Base-by-base conservation (phyloP, 495 filamentous ascomycete species). In the Talaromyces trachyspermus region DNA sequence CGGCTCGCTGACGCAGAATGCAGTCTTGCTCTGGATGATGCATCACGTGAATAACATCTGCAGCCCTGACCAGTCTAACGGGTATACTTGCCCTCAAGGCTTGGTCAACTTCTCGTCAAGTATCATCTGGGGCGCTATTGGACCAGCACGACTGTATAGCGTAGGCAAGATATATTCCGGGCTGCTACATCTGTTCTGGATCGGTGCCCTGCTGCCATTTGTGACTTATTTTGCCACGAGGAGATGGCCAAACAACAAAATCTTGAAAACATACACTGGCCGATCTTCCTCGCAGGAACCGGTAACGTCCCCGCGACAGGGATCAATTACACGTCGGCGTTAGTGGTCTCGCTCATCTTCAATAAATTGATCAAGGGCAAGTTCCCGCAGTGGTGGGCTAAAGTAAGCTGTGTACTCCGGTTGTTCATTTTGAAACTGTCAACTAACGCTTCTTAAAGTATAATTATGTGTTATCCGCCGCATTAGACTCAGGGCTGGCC, bases 11-110 rank as follows among this genome's bases (percentile, higher is more conserved):
- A 90, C 85, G 1, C 88, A 95, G 54, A 88, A 90, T 56, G 73
- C 72, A 23, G 85, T 94, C 5, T 69, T 92, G 18, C 89, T 90
- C 61, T 95, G 89, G 89, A 91, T 91, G 86, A 87, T 95, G 49
- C 57, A 56, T 35, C 75, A 89, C 60, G 81, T 94, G 23, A 79
- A 79, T 1, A 76, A 79, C 10, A 77, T 95, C 41, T 95, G 89
- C 63, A 89, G 86, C 0, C 73, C 81, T 0, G 60, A 83, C 43
- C 86, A 86, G 29, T 72, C 89, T 54, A 89, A 92, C 59, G 85
- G 86, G 12, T 94, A 94, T 61, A 89, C 82, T 20, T 95, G 88
- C 53, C 89, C 89, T 11, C 83, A 91, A 41, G 89, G 87, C 2
- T 80, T 85, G 14, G 88, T 94, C 3, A 86, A 92, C 66, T 95